Conservation (phyloP, 768 basidiomycete genomes). For the Rhizopogon vulgaris region DNA sequence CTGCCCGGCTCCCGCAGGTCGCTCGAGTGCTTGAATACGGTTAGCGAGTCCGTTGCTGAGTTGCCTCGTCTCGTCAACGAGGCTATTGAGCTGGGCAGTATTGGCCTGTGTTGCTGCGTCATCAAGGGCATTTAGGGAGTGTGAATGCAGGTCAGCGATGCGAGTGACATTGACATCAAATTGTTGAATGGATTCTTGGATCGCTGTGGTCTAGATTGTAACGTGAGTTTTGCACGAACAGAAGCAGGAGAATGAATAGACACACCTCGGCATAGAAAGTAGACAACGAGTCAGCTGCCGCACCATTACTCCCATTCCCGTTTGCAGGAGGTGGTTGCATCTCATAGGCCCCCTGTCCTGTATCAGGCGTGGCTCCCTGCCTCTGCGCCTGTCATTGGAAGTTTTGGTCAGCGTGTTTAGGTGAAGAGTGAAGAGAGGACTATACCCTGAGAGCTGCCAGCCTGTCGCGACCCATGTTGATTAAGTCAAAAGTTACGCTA, state of each 20-base stretch:
- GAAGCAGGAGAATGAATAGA: not conserved
- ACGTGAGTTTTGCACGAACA: not conserved
- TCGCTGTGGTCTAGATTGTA: slow-evolving; percentile 35
- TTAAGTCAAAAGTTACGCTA: not conserved
- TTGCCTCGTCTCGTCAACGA: slow-evolving; percentile 53
- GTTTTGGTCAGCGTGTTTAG: slow-evolving; percentile 48
- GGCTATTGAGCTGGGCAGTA: slow-evolving; percentile 44
- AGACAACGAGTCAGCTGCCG: slow-evolving; percentile 11
- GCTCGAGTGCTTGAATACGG: slow-evolving; percentile 52
- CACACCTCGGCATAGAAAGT: slow-evolving; percentile 29
- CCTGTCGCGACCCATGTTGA: slow-evolving; percentile 58
- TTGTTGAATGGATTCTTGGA: slow-evolving; percentile 39
- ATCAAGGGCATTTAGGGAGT: slow-evolving; percentile 43
- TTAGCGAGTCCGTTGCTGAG: slow-evolving; percentile 53
- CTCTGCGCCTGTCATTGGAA: slow-evolving; percentile 47
- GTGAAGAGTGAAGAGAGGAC: slow-evolving; percentile 50
- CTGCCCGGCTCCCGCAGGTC: slow-evolving; percentile 30
- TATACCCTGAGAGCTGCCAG: slow-evolving; percentile 78
- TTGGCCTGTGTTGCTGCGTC: slow-evolving; percentile 37
- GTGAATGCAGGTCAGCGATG: slow-evolving; percentile 44
- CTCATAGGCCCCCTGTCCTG: slow-evolving; percentile 18
- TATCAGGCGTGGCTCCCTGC: slow-evolving; percentile 36
- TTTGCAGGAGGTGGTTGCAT: slow-evolving; percentile 24
- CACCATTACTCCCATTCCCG: slow-evolving; percentile 11
- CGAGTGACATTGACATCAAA: slow-evolving; percentile 41